Evolutionary conservation across 2,329 filamentous ascomycete genomes (phyloP).

Genomic region (Aspergillus intermedius): DNA sequence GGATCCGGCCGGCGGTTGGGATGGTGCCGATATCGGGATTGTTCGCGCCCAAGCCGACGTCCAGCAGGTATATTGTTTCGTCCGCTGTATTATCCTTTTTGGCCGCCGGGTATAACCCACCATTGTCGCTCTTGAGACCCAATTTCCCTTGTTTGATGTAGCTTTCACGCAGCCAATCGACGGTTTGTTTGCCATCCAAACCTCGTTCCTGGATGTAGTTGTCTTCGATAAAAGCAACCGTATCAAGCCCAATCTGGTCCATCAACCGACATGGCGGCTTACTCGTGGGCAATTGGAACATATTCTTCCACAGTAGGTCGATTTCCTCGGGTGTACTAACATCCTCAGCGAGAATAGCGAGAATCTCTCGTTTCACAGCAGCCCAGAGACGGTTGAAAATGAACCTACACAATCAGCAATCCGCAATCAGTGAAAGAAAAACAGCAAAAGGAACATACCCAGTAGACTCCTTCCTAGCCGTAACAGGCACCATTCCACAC

Average conservation of each 20-base stretch:
- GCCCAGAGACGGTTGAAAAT: constrained; percentile 54
- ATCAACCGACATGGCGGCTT: constrained; percentile 34
- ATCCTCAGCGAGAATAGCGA: constrained; percentile 46
- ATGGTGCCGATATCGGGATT: constrained; percentile 5
- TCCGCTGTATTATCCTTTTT: constrained; percentile 8
- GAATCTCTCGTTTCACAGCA: constrained; percentile 48
- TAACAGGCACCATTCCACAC: constrained; percentile 39
- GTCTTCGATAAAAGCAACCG: constrained; percentile 48
- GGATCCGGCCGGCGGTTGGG: constrained; percentile 6
- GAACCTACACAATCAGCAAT: constrained; percentile 25
- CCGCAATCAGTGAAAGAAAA: neutral
- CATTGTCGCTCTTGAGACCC: constrained; percentile 30
- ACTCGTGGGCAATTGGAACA: constrained; percentile 25
- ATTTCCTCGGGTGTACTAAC: constrained; percentile 44
- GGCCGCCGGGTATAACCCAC: constrained; percentile 34
- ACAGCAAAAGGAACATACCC: constrained; percentile 18
- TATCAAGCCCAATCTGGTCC: constrained; percentile 49
- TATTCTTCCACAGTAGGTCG: constrained; percentile 36
- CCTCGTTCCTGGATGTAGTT: constrained; percentile 47
- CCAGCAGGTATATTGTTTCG: constrained; percentile 11
- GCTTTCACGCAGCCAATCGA: constrained; percentile 41
- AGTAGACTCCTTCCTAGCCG: constrained; percentile 44
- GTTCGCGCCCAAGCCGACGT: constrained; percentile 19
- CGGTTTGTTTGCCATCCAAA: constrained; percentile 29
- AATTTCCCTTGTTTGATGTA: constrained; percentile 45